These are phyloP conservation scores for Fusarium caatingaense DNA, from an alignment of 2,329 filamentous ascomycete species.

Conservation along the genomic window DNA sequence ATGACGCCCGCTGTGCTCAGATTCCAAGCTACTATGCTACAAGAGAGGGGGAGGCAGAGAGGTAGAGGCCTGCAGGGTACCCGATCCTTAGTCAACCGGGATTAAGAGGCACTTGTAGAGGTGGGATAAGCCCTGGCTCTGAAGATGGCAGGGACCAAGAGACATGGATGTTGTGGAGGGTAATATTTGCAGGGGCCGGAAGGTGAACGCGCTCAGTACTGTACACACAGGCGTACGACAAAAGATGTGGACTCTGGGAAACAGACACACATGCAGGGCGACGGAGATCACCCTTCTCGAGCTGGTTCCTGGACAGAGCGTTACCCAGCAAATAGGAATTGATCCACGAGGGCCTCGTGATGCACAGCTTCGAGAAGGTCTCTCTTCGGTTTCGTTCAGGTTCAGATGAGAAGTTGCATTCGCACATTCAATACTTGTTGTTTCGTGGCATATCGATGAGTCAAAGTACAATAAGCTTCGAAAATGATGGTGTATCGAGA, in stretches of 20 bases:
- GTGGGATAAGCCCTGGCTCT: background rate
- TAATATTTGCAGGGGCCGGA: background rate
- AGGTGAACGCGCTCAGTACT: background rate
- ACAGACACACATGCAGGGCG: background rate
- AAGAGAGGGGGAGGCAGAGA: background rate
- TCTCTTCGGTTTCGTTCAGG: background rate
- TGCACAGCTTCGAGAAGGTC: slow-evolving; percentile 6
- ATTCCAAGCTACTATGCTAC: background rate
- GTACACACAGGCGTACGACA: background rate
- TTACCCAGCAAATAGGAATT: background rate
- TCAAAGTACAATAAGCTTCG: background rate
- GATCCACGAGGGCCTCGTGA: background rate
- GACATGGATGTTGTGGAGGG: background rate
- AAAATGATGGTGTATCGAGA: slow-evolving; percentile 4
- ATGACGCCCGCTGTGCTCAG: background rate
- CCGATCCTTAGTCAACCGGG: background rate
- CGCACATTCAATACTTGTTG: background rate
- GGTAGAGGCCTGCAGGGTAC: background rate
- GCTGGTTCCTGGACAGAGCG: background rate
- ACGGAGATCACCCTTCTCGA: background rate
- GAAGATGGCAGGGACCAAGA: background rate
- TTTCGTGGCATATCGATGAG: background rate
- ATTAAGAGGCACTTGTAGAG: background rate
- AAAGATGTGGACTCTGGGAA: background rate
- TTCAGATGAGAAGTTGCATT: background rate